Evolutionary conservation across 192 early-diverging fungal genomes (phyloP), one percentile per base, ranked within the genome.

Genomic region (Rhizoclosmatium sp.): DNA sequence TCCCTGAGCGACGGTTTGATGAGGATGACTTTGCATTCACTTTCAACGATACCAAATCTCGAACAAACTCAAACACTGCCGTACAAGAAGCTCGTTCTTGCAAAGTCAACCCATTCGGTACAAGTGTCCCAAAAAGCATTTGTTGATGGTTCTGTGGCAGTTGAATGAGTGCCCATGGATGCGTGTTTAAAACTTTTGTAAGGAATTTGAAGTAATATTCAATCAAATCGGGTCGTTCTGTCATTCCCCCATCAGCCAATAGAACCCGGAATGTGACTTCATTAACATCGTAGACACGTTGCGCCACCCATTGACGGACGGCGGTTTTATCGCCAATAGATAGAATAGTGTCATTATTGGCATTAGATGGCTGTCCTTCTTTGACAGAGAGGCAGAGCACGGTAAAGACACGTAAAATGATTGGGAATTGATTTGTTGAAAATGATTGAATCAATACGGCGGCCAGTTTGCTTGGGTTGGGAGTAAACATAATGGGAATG

Each of bases 161-260:
- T 23, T 44, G 45, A 3, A 74, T 16, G 2, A 85, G 42, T 7
- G 76, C 75, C 82, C 82, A 81, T 0, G 78, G 78, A 68, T 72
- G 79, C 40, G 46, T 41, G 10, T 12, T 47, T 3, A 60, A 66
- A 23, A 82, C 83, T 41, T 69, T 46, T 10, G 62, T 48, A 2
- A 85, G 64, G 19, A 85, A 49, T 40, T 72, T 78, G 62, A 83
- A 83, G 76, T 75, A 83, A 1, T 71, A 44, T 3, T 73, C 67
- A 23, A 85, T 81, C 10, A 85, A 1, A 64, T 82, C 84, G 4
- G 82, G 64, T 16, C 64, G 49, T 31, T 75, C 71, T 31, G 56
- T 59, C 81, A 85, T 75, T n/a, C 54, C 71, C 2, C 72, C 79
- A 47, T 72, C 48, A n/a, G 21, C 54, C 9, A 68, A 31, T 21